Evolutionary conservation across 192 early-diverging fungal species (phyloP).

Genomic region (Podila minutissima): DNA sequence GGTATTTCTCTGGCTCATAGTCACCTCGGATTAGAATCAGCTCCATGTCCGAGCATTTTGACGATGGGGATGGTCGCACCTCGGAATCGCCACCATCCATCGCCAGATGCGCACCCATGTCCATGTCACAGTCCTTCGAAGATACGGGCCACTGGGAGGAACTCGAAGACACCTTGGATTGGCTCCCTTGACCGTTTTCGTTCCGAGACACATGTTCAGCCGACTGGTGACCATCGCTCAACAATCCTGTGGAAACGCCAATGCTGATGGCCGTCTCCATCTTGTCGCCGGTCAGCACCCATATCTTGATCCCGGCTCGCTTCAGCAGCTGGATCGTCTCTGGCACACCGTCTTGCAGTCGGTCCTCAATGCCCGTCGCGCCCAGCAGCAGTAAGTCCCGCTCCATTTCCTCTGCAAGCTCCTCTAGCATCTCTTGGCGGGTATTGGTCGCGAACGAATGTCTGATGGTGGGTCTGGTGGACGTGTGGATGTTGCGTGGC

Average conservation of each 20-base stretch:
- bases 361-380: slow-evolving; percentile 84
- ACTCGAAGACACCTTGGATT: background rate
- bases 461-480: background rate
- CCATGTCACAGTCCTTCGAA: too few relatives aligned
- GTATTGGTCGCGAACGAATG: background rate
- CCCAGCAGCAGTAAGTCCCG: slow-evolving; percentile 67
- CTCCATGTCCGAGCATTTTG: slow-evolving; percentile 60
- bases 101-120: background rate
- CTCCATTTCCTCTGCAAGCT: slow-evolving; percentile 68
- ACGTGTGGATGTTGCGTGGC: background rate
- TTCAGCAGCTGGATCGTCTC: slow-evolving; percentile 72
- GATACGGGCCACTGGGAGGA: too few relatives aligned
- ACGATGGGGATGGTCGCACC: background rate
- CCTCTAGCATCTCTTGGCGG: slow-evolving; percentile 11
- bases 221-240: slow-evolving; percentile 38
- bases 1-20: slow-evolving; percentile 5
- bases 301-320: slow-evolving; percentile 77
- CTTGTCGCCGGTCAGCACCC: slow-evolving; percentile 88
- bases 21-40: slow-evolving; percentile 65
- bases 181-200: too few relatives aligned
- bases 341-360: slow-evolving; percentile 81
- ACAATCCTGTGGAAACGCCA: slow-evolving; percentile 76
- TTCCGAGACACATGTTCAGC: background rate
- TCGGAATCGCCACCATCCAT: background rate
- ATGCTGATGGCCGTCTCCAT: slow-evolving; percentile 86